Conservation (phyloP, 1,284 basidiomycete species). For the Fistulinella cinereoalba region DNA sequence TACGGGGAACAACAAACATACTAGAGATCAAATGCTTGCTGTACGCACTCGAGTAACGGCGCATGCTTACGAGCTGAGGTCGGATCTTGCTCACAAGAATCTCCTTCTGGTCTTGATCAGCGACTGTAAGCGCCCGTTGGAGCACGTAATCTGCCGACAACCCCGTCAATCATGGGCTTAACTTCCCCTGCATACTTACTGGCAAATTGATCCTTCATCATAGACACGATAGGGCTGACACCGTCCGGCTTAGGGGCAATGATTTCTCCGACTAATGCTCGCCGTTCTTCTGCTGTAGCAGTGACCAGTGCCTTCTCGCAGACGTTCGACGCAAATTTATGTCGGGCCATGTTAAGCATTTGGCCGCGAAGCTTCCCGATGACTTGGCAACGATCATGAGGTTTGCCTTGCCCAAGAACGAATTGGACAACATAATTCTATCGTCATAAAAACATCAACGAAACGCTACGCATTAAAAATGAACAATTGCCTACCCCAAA, state of each 20-base stretch:
- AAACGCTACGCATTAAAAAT: background rate
- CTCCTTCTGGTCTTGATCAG: conserved; percentile 70
- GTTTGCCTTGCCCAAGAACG: conserved; percentile 78
- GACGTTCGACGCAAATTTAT: conserved; percentile 98
- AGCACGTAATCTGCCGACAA: conserved; percentile 69
- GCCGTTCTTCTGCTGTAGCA: conserved; percentile 61
- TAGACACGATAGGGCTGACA: conserved; percentile 60
- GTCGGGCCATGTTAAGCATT: conserved; percentile 77
- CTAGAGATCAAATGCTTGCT: conserved; percentile 79
- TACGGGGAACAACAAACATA: conserved; percentile 38
- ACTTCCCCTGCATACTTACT: conserved; percentile 51
- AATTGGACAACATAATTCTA: conserved; percentile 97
- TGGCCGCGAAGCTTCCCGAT: conserved; percentile 75
- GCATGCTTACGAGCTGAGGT: conserved; percentile 68
- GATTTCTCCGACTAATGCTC: conserved; percentile 78
- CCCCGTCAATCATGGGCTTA: conserved; percentile 1
- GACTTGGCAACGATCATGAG: conserved; percentile 68
- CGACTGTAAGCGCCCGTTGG: conserved; percentile 71
- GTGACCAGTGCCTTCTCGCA: conserved; percentile 88
- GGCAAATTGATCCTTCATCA: conserved; percentile 92
- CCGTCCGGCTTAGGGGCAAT: conserved; percentile 63
- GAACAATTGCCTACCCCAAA: conserved; percentile 64
- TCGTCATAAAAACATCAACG: conserved; percentile 4
- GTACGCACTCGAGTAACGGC: conserved; percentile 66
- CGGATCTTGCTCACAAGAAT: conserved; percentile 59